A percentile compares a stretch with the other conserved stretches of the same genome.
Evolutionary conservation across 1,139 yeast species (phyloP).

Genomic region (Saccharomyces hybrid): DNA sequence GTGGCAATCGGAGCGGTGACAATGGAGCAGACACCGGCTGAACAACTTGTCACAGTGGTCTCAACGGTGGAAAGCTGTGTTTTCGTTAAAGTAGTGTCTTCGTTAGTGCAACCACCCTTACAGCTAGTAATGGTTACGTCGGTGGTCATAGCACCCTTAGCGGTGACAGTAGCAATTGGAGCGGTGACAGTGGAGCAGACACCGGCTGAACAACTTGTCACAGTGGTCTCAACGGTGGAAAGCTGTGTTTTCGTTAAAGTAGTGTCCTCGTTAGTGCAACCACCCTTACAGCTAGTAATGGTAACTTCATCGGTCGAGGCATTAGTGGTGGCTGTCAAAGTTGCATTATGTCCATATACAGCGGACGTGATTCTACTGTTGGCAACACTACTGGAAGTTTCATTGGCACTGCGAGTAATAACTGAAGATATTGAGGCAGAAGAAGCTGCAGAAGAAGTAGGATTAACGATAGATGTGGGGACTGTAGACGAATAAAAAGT

Average conservation of each 20-base stretch:
- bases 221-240: neutral
- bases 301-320: neutral
- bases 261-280: neutral
- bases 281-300: neutral
- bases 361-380: neutral
- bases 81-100: neutral
- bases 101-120: neutral
- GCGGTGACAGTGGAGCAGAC: neutral
- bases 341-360: neutral
- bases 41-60: neutral
- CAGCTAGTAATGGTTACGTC: neutral
- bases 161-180: neutral
- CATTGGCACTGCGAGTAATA: slow-evolving; percentile 20
- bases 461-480: slow-evolving; percentile 1
- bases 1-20: neutral
- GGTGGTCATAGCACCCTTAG: neutral
- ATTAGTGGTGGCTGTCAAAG: neutral
- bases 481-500: slow-evolving; percentile 19
- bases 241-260: neutral
- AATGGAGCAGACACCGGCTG: neutral
- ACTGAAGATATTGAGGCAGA: slow-evolving; percentile 34
- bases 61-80: neutral
- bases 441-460: slow-evolving; percentile 15
- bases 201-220: neutral
- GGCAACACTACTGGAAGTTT: neutral